Conservation (phyloP, 2,329 filamentous ascomycete species). For the Aureobasidium zeae region DNA sequence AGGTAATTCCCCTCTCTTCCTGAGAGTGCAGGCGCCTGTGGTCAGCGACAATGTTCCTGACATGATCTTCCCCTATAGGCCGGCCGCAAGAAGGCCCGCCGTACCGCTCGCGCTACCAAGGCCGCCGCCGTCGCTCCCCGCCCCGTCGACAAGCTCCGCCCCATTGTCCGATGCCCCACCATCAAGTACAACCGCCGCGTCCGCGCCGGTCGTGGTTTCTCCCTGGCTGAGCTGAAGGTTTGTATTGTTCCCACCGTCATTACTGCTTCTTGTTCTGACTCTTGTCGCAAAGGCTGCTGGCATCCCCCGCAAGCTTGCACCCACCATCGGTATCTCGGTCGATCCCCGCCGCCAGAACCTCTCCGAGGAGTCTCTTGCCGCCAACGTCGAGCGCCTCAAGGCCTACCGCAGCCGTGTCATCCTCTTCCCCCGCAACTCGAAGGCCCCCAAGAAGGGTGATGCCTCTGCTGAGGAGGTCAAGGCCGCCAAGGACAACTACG, state of each 20-base stretch:
- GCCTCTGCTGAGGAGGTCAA: constrained; percentile 74
- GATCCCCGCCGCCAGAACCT: constrained; percentile 96
- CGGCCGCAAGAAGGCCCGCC: constrained; percentile 89
- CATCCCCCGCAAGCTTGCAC: constrained; percentile 86
- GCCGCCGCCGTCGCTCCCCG: constrained; percentile 90
- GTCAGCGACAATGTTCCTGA: constrained; percentile 31
- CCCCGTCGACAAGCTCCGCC: constrained; percentile 92
- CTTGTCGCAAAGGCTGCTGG: constrained; percentile 64
- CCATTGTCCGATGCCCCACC: constrained; percentile 93
- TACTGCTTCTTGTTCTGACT: background rate
- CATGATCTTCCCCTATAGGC: constrained; percentile 50
- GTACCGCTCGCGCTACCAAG: constrained; percentile 86
- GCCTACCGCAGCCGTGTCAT: constrained; percentile 94
- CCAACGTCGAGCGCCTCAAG: constrained; percentile 96
- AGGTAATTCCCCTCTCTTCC: constrained; percentile 62
- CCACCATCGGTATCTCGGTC: constrained; percentile 94
- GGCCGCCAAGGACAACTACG: constrained; percentile 48
- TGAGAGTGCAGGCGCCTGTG: constrained; percentile 47
- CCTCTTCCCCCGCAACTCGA: constrained; percentile 91
- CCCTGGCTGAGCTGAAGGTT: constrained; percentile 97
- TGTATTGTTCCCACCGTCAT: background rate
- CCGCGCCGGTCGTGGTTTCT: constrained; percentile 94
- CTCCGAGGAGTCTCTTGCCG: constrained; percentile 85
- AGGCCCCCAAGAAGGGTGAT: constrained; percentile 89
- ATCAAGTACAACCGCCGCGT: constrained; percentile 98